phyloP scores from a whole-genome alignment of 1,139 yeast genomes.

The Groenewaldozyma sp. region DNA sequence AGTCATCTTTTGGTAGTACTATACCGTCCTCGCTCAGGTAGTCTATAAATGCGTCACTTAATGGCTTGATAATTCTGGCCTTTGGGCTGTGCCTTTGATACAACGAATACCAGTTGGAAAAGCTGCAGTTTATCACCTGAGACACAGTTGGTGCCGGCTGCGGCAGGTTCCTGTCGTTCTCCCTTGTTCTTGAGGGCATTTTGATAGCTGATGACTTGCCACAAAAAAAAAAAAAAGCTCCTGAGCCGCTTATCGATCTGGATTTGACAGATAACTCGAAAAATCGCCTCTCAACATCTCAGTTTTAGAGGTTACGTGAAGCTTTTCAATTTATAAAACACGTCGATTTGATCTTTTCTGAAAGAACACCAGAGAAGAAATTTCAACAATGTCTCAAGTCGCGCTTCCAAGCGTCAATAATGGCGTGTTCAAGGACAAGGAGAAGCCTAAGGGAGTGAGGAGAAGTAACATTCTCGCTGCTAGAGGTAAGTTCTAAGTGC shows the following conservation, averaged over 20 bases:
- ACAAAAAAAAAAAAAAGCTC: neutral
- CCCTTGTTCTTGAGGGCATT: neutral
- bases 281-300: no score
- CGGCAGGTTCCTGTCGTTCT: neutral
- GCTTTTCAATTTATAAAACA: neutral
- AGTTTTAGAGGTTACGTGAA: no score
- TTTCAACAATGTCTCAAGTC: slow-evolving; percentile 20
- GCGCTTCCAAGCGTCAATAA: slow-evolving; percentile 52
- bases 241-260: no score
- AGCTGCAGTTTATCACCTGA: slow-evolving; percentile 59
- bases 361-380: slow-evolving; percentile 1
- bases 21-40: slow-evolving; percentile 76
- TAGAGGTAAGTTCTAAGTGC: slow-evolving; percentile 27
- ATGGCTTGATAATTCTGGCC: slow-evolving; percentile 49
- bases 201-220: neutral
- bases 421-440: slow-evolving; percentile 87
- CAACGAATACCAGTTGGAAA: slow-evolving; percentile 59
- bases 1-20: slow-evolving; percentile 40
- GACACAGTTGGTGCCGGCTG: slow-evolving; percentile 12
- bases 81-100: slow-evolving; percentile 45
- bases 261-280: no score
- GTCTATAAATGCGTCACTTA: slow-evolving; percentile 58
- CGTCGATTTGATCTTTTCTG: neutral
- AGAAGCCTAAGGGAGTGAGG: slow-evolving; percentile 96
- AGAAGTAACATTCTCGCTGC: slow-evolving; percentile 91